Evolutionary conservation across 1,284 basidiomycete species (phyloP).

Genomic region (Tetrapyrgos nigripes): DNA sequence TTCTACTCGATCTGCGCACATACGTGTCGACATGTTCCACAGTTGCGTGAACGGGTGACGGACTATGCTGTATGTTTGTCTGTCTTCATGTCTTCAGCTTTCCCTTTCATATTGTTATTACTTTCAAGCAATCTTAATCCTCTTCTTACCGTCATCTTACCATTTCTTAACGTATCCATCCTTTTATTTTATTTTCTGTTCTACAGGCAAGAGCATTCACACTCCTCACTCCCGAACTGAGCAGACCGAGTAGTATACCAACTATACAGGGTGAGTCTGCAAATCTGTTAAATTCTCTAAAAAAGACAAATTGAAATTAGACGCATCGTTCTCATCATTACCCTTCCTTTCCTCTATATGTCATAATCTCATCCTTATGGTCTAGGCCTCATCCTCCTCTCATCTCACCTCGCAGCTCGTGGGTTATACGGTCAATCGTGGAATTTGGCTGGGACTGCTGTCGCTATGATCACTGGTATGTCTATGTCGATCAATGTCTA

Average conservation of each 20-base stretch:
- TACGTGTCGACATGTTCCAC: constrained; percentile 17
- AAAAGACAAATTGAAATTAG: too few relatives aligned
- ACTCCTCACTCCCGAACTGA: constrained; percentile 13
- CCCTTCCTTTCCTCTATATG: too few relatives aligned
- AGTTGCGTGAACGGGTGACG: constrained; percentile 9
- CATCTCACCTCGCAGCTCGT: constrained; percentile 19
- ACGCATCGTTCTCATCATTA: too few relatives aligned
- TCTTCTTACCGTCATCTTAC: too few relatives aligned
- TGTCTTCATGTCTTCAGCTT: neutral
- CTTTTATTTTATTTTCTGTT: too few relatives aligned
- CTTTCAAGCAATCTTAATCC: too few relatives aligned
- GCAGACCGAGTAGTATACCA: constrained; percentile 19
- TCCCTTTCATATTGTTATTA: too few relatives aligned
- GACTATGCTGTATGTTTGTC: constrained; percentile 15
- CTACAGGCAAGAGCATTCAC: constrained; percentile 19
- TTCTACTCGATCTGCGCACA: constrained; percentile 20
- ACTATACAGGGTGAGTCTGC: constrained; percentile 15
- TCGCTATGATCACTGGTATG: constrained; percentile 20
- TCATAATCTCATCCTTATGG: neutral
- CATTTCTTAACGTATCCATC: too few relatives aligned
- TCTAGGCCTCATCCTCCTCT: constrained; percentile 18
- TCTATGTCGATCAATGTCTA: neutral
- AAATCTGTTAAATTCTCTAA: neutral
- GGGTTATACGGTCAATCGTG: constrained; percentile 20
- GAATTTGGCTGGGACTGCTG: constrained; percentile 16